Evolutionary conservation across 129 eudicot genomes (phyloP).

Genomic region (Logfia minima): DNA sequence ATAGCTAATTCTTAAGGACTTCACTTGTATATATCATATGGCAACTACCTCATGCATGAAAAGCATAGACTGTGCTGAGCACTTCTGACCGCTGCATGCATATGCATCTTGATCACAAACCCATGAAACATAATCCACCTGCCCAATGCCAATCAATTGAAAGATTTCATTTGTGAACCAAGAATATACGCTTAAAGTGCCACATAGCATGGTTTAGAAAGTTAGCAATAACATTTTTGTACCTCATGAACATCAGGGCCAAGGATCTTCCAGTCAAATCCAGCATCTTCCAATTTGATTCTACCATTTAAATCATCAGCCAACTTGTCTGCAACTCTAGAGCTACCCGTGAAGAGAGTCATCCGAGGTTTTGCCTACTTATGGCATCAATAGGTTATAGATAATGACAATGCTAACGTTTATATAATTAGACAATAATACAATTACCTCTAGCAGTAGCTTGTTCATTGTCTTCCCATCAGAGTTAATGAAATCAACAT

Average conservation of each 20-base stretch:
- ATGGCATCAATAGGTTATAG: constrained; percentile 5
- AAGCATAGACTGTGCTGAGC: constrained; percentile 92
- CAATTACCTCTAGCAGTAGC: constrained; percentile 66
- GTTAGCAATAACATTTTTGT: background rate
- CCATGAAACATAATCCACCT: constrained; percentile 99
- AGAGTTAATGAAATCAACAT: constrained; percentile 94
- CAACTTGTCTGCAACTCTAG: constrained; percentile 86
- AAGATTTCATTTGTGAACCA: background rate
- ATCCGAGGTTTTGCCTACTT: constrained; percentile 86
- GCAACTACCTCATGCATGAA: constrained; percentile 86
- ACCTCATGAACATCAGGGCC: constrained; percentile 99
- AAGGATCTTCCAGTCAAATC: constrained; percentile 98
- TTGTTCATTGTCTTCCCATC: constrained; percentile 96
- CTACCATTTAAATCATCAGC: constrained; percentile 83
- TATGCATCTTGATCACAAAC: constrained; percentile 99
- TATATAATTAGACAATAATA: background rate
- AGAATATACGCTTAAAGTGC: background rate
- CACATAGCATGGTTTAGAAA: background rate
- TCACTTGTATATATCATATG: background rate
- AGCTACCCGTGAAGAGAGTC: constrained; percentile 98
- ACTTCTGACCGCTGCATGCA: constrained; percentile 97
- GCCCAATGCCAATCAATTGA: constrained; percentile 15
- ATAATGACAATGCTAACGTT: background rate
- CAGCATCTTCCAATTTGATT: constrained; percentile 94
- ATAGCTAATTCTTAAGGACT: background rate